Percentiles rank a stretch among this genome's conserved stretches.
Conservation (phyloP, 768 basidiomycete genomes). For the Suillus paluster region DNA sequence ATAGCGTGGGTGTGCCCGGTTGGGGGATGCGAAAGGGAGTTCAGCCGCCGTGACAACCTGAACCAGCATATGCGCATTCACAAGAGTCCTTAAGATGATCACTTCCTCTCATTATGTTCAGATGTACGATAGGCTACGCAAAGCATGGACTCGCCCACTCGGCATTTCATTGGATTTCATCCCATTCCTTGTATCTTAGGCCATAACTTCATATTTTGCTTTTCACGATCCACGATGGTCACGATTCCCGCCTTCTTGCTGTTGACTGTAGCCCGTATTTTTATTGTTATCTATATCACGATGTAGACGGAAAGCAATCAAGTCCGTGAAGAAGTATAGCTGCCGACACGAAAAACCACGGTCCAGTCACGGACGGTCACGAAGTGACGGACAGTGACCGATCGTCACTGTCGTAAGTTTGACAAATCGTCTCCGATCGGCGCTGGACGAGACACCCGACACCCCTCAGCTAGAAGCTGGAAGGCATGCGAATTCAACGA, state of each 20-base stretch:
- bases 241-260: not conserved
- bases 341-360: no score
- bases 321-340: no score
- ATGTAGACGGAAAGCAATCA: no score
- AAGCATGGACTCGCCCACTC: no score
- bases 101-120: not conserved
- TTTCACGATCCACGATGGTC: not conserved
- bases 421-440: no score
- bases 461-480: no score
- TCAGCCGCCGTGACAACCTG: slow-evolving; percentile 78
- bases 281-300: slow-evolving; percentile 3
- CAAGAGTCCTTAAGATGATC: slow-evolving; percentile 10
- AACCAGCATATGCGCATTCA: slow-evolving; percentile 76
- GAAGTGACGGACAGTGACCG: no score
- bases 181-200: not conserved
- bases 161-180: not conserved
- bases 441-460: no score
- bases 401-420: no score
- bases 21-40: slow-evolving; percentile 68
- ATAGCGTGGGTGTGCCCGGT: slow-evolving; percentile 50
- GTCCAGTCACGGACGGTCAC: no score
- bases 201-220: not conserved
- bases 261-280: not conserved
- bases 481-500: no score
- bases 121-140: not conserved